Base-by-base conservation (phyloP, 2,329 filamentous ascomycete genomes). In the Alternaria sp. region DNA sequence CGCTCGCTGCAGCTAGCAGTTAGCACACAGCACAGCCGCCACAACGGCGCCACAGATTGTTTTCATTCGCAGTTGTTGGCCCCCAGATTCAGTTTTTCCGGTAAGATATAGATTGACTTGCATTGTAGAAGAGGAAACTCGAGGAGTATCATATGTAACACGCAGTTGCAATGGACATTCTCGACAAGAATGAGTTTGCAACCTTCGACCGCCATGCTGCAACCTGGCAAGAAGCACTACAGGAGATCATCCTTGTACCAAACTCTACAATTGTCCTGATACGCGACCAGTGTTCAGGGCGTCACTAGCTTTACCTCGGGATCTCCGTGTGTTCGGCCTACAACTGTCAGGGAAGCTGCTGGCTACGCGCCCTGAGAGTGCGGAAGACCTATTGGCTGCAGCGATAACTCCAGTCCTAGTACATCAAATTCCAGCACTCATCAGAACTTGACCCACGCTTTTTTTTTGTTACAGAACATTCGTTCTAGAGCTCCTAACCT, bases 1-100 rank as follows among this genome's bases (percentile, higher is more conserved):
- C 28, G 24, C 11, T 30, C 32, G 41, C 57, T 60, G 57, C 57
- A 60, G 46, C 57, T 57, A 60, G 47, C 26, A 20, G 20, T 30
- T 57, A 60, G 57, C 39, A 52, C 12, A 32, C 14, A 51, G 39
- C 16, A 41, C 32, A 41, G 20, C 53, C 44, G 47, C 26, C 52
- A 44, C 39, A 28, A 47, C 34, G 26, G 20, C 28, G 41, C 47
- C 46, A 39, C 54, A 38, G 36, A 28, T 38, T 28, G 22, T 28
- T 41, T 22, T 41, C 16, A 39, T 39, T 22, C 48, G 48, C 34
- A 14, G 22, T 51, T 22, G 24, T n/a, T 26, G n/a, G 36, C 20
- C 22, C n/a, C 46, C 8, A 26, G 8, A 24, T 36, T 5, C 20
- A 24, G 3, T 26, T 36, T n/a, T 38, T 14, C 46, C 32, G 14